These are phyloP conservation scores for Williopsis jadinii DNA, from an alignment of 1,139 yeast genomes.

Conservation along the genomic window DNA sequence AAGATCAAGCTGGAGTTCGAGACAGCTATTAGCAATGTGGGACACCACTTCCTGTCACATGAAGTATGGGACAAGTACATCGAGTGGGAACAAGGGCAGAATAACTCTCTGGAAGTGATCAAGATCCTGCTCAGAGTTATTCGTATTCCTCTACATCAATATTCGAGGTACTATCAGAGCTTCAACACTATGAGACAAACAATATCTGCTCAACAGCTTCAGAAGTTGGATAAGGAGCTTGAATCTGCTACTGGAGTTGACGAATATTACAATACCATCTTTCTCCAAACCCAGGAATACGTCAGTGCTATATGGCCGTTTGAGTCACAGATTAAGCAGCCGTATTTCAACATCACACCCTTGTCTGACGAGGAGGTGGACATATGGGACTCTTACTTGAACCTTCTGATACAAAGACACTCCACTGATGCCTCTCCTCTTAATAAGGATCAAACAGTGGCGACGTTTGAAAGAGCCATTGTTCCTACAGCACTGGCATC, in stretches of 20 bases:
- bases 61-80: constrained; percentile 60
- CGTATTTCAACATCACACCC: constrained; percentile 36
- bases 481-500: constrained; percentile 48
- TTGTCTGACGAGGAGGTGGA: constrained; percentile 31
- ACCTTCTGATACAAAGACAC: constrained; percentile 30
- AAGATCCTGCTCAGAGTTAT: constrained; percentile 37
- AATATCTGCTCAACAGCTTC: constrained; percentile 27
- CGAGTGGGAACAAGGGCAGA: constrained; percentile 35
- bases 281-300: constrained; percentile 38
- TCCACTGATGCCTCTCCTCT: constrained; percentile 5
- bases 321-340: constrained; percentile 44
- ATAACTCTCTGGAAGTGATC: constrained; percentile 25
- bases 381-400: constrained; percentile 48
- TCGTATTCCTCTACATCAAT: constrained; percentile 58
- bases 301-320: constrained; percentile 56
- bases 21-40: constrained; percentile 37
- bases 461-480: constrained; percentile 54
- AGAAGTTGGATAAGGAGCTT: constrained; percentile 22
- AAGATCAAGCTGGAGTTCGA: constrained; percentile 34
- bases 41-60: constrained; percentile 54
- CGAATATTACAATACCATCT: constrained; percentile 35
- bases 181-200: constrained; percentile 35
- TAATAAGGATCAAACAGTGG: constrained; percentile 21
- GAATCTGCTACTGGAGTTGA: constrained; percentile 28
- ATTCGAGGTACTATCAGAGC: constrained; percentile 53